Conservation (phyloP, 1,139 yeast species). For the Diutina siamensis region DNA sequence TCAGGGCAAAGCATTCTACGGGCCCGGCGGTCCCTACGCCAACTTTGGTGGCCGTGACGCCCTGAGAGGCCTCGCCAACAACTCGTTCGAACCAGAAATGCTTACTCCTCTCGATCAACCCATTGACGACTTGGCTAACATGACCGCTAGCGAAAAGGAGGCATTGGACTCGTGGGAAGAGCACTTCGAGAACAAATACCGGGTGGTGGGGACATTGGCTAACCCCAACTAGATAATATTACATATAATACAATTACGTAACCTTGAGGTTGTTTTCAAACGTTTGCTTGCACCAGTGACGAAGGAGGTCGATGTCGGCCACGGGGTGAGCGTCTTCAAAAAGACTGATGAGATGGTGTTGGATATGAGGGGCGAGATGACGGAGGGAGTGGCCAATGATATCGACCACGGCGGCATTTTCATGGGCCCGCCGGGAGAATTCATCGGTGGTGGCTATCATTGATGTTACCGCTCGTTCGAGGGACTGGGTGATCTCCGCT, state of each 20-base stretch:
- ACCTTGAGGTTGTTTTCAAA: background rate
- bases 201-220: conserved; percentile 46
- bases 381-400: background rate
- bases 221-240: background rate
- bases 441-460: background rate
- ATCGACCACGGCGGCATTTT: background rate
- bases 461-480: background rate
- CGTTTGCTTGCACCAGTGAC: background rate
- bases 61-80: conserved; percentile 82
- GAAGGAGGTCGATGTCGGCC: background rate
- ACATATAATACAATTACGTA: background rate
- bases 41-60: conserved; percentile 98
- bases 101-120: conserved; percentile 56
- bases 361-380: background rate
- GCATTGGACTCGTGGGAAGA: conserved; percentile 78
- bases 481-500: no score
- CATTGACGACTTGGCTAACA: conserved; percentile 56
- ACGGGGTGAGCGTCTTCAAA: background rate
- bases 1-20: conserved; percentile 75
- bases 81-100: conserved; percentile 64
- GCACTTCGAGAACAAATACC: conserved; percentile 71
- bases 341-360: background rate
- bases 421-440: background rate
- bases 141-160: conserved; percentile 49
- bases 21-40: conserved; percentile 93